phyloP scores from a whole-genome alignment of 176 grass and related monocot genomes.

The Canna indica region DNA sequence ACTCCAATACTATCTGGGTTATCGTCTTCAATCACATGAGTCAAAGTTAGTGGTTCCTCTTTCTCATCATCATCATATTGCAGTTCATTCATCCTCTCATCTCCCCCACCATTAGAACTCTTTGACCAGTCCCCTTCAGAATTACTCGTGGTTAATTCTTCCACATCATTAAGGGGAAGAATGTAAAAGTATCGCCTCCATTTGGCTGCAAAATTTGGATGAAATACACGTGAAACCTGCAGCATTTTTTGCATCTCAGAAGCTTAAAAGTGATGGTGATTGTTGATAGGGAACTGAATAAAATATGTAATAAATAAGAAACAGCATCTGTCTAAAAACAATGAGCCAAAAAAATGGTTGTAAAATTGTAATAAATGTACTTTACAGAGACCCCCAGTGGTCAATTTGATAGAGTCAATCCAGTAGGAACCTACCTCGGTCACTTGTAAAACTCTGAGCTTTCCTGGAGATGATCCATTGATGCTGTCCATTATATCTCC shows the following conservation, averaged over 20 bases:
- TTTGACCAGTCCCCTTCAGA: constrained; percentile 4
- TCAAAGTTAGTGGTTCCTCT: constrained; percentile 17
- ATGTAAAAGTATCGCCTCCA: constrained; percentile 91
- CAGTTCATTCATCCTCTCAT: constrained; percentile 2
- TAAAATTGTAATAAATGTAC: background rate
- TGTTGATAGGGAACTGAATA: background rate
- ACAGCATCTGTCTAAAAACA: too few species aligned
- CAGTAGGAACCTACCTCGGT: constrained; percentile 37
- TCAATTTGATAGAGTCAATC: background rate
- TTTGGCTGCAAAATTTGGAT: constrained; percentile 94
- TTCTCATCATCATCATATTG: constrained; percentile 10
- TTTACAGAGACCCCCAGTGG: too few species aligned
- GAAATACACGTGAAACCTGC: constrained; percentile 78
- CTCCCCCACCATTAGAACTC: background rate
- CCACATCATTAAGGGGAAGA: constrained; percentile 55
- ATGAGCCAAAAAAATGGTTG: too few species aligned
- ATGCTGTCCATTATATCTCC: constrained; percentile 45
- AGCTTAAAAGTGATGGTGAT: background rate
- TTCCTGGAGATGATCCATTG: constrained; percentile 42
- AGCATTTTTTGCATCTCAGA: background rate
- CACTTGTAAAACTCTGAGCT: constrained; percentile 53
- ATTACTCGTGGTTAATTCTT: constrained; percentile 22
- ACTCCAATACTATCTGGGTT: background rate
- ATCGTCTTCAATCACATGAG: constrained; percentile 21
- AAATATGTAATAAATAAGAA: background rate